phyloP scores from a whole-genome alignment of 352 stramenopile species.

The Phytophthora quininea region DNA sequence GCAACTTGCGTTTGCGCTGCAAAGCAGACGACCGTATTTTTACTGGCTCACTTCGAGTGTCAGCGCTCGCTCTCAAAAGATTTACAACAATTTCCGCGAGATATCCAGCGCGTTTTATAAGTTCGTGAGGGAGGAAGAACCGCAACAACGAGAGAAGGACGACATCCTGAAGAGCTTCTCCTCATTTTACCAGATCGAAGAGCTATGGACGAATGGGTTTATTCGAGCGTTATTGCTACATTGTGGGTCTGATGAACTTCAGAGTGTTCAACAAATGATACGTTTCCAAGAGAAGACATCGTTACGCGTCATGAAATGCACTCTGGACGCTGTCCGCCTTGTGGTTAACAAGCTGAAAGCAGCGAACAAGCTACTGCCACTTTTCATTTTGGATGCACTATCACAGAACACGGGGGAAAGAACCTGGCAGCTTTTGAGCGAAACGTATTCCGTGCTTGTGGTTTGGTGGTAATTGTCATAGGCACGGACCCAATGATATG shows the following conservation, averaged over 20 bases:
- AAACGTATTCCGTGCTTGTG: constrained; percentile 18
- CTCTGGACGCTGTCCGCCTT: background rate
- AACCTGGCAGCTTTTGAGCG: constrained; percentile 13
- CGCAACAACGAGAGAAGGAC: background rate
- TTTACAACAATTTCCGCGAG: no score
- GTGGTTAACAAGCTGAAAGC: constrained; percentile 2
- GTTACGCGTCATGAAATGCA: constrained; percentile 2
- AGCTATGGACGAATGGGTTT: background rate
- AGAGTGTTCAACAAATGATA: background rate
- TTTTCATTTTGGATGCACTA: constrained; percentile 19
- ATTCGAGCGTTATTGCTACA: background rate
- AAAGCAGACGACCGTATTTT: background rate
- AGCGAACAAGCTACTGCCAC: constrained; percentile 1
- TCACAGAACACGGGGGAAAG: background rate
- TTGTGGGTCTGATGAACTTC: background rate
- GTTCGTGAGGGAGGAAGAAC: no score
- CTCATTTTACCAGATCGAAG: background rate
- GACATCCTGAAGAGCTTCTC: background rate
- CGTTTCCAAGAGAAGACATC: background rate
- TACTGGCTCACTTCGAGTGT: background rate
- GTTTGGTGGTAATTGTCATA: constrained; percentile 21
- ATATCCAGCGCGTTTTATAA: no score
- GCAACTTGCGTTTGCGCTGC: background rate
- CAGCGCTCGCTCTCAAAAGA: no score
- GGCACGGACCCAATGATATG: constrained; percentile 6